Evolutionary conservation across 192 early-diverging fungal genomes (phyloP).

Genomic region (Entomortierella chlamydospora): DNA sequence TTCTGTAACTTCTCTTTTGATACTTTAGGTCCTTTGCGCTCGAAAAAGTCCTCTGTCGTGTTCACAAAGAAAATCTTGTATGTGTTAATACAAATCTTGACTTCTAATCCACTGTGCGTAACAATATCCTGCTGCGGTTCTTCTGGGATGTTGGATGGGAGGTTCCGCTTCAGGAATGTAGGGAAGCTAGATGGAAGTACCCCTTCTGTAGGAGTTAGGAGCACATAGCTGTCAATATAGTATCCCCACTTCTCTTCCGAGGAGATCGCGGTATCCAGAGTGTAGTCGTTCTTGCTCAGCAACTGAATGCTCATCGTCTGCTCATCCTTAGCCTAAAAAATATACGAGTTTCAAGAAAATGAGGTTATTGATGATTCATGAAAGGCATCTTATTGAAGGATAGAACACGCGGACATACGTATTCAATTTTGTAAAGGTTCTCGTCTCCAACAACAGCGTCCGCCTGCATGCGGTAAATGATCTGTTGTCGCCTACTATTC

Average conservation of each 20-base stretch:
- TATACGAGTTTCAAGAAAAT: too few species aligned
- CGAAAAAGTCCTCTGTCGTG: constrained; percentile 93
- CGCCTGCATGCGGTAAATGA: constrained; percentile 78
- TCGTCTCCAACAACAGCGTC: constrained; percentile 84
- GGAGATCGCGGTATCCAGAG: constrained; percentile 80
- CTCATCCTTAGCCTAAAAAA: constrained; percentile 62
- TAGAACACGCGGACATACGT: too few species aligned
- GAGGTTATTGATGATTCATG: too few species aligned
- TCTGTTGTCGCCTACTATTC: constrained; percentile 72
- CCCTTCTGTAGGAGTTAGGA: constrained; percentile 85
- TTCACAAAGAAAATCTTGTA: constrained; percentile 98
- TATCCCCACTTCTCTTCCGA: constrained; percentile 95
- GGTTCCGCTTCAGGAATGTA: constrained; percentile 82
- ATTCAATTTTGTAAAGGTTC: constrained; percentile 84
- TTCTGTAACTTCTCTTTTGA: constrained; percentile 23
- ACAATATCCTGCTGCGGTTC: constrained; percentile 55
- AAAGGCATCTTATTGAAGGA: too few species aligned
- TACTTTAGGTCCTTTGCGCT: constrained; percentile 47
- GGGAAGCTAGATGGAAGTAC: constrained; percentile 67
- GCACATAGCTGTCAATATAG: constrained; percentile 95
- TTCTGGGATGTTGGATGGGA: constrained; percentile 56
- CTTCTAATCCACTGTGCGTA: constrained; percentile 80
- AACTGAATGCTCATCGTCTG: constrained; percentile 86
- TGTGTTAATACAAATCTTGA: constrained; percentile 97
- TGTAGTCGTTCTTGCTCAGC: constrained; percentile 89